Evolutionary conservation across 768 basidiomycete species (phyloP), one percentile per base, ranked within the genome.

Genomic region (Amanita polypyramis): DNA sequence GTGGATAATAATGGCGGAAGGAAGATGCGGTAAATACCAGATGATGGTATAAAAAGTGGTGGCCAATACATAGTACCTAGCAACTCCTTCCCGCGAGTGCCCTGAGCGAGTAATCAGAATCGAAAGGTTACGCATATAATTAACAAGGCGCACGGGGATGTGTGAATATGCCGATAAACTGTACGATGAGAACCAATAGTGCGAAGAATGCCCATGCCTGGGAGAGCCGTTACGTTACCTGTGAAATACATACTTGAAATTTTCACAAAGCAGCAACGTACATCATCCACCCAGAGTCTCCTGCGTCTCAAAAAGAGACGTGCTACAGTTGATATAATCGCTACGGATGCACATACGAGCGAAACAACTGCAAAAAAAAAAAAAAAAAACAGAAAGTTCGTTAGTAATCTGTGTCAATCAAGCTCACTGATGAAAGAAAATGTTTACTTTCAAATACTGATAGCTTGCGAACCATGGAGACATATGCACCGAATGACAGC

Each of bases 241-340:
- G 30, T 35, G 11, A 27, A 15, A 10, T 36, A 19, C 20, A n/a
- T n/a, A n/a, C 20, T 4, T 36, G 20, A 10, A 19, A 37, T n/a
- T n/a, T n/a, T n/a, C n/a, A n/a, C n/a, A n/a, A n/a, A n/a, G n/a
- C n/a, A 19, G 20, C 2, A 12, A 48, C 62, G 43, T 43, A 67
- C 67, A 54, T 69, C 70, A 52, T 71, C 67, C n/a, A 60, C 54
- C 65, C 65, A 68, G 17, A 63, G 53, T 29, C 58, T 49, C 1
- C 55, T 52, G 44, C 65, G 56, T 35, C 67, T 58, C 15, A 68
- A 54, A 36, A 53, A 59, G 9, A 69, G 49, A 8, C 68, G 62
- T 33, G 58, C 58, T 11, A 60, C 10, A 1, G 67, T 68, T 12
- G 62, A 59, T 1, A 56, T 45, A 23, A 65, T 58, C 19, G 68